Evolutionary conservation across 192 early-diverging fungal species (phyloP).

Genomic region (Umbelopsis vinacea): DNA sequence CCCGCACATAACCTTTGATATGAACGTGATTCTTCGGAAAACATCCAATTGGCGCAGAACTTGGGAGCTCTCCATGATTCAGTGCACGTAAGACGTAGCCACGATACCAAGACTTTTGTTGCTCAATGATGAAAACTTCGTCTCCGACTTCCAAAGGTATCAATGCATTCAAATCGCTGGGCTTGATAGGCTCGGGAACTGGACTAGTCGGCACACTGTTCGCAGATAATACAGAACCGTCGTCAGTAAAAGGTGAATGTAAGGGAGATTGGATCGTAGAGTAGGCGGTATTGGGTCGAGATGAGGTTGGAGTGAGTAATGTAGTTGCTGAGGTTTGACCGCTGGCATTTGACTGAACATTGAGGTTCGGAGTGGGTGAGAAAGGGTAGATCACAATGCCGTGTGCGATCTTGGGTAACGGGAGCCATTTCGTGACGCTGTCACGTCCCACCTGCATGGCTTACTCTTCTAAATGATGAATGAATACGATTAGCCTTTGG

Average conservation of each 20-base stretch:
- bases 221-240: background rate
- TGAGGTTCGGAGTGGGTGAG: conserved; percentile 30
- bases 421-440: conserved; percentile 43
- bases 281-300: conserved; percentile 23
- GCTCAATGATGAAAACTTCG: conserved; percentile 60
- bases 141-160: conserved; percentile 57
- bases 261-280: conserved; percentile 20
- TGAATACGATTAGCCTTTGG: background rate
- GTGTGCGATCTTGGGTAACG: conserved; percentile 51
- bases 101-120: conserved; percentile 60
- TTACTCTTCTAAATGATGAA: background rate
- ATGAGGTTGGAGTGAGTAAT: background rate
- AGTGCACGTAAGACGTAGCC: conserved; percentile 62
- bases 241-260: conserved; percentile 1
- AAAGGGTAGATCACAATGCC: conserved; percentile 51
- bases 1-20: conserved; percentile 51
- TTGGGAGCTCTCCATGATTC: conserved; percentile 41
- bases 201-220: conserved; percentile 9
- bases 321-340: background rate
- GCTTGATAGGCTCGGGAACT: conserved; percentile 4
- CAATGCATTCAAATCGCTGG: conserved; percentile 20
- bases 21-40: conserved; percentile 61
- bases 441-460: conserved; percentile 17
- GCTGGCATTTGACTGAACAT: background rate
- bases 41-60: conserved; percentile 49